Percentiles rank a stretch among this genome's conserved stretches.
Conservation (phyloP, 177 flowering plant species). For the Vitis hybrid region DNA sequence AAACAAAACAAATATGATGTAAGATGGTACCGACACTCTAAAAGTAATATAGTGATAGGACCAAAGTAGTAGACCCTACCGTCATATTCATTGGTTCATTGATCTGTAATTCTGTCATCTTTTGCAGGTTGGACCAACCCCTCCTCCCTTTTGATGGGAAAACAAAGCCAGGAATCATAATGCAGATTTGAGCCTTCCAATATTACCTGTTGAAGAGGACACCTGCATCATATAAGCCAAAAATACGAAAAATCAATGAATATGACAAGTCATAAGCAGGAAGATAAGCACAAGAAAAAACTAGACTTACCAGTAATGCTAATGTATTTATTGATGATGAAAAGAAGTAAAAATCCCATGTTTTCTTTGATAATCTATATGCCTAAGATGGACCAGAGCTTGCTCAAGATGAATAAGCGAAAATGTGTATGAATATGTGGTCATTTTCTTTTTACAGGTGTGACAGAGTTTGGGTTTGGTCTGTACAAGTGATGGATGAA, state of each 20-base stretch:
- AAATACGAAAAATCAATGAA: not conserved
- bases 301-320: not conserved
- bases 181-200: too few species aligned
- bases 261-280: not conserved
- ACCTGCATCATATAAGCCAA: too few species aligned
- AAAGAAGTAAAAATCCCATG: not conserved
- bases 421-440: not conserved
- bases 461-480: not conserved
- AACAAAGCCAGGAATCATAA: too few species aligned
- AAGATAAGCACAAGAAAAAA: not conserved
- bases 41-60: slow-evolving; percentile 2
- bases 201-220: too few species aligned
- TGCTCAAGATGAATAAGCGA: not conserved
- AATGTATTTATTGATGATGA: not conserved
- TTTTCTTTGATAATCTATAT: not conserved
- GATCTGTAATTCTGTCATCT: not conserved
- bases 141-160: too few species aligned
- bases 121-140: too few species aligned
- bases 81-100: not conserved
- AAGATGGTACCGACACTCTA: slow-evolving; percentile 11
- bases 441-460: not conserved
- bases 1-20: not conserved
- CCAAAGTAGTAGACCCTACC: slow-evolving; percentile 4
- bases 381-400: slow-evolving; percentile 7
- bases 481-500: not conserved